Base-by-base conservation (phyloP, 2,329 filamentous ascomycete genomes). In the Fusarium cicatricum region DNA sequence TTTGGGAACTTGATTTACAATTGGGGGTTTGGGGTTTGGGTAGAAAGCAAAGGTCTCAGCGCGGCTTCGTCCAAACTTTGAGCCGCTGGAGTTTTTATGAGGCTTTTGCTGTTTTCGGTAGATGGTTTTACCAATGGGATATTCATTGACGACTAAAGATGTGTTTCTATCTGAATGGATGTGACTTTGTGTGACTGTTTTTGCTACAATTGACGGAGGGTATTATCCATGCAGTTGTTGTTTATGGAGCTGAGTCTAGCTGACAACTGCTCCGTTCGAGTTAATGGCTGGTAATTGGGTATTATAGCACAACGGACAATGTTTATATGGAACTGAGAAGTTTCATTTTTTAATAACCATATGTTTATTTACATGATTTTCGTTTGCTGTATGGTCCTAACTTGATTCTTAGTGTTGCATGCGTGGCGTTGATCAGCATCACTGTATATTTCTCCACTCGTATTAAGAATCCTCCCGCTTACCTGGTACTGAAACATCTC, bases 21-120 rank as follows among this genome's bases (percentile, higher is more conserved):
- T 39, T 26, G 37, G 37, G 21, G 28, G 29, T 39, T 39, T 26
- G 37, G 37, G 21, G 28, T 40, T 6, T 60, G 47, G 41, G n/a
- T 62, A 62, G 58, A 62, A 56, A 62, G 58, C 58, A 58, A 62
- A 61, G 53, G 52, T 54, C 58, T 61, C 57, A 46, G 48, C 21
- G 47, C 47, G 52, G 58, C 43, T 14, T 43, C 52, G 43, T 61
- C 56, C 45, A 10, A 47, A 39, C 52, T 28, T 43, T 33, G 52
- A 44, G 40, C 48, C 44, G 47, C 47, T 45, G 58, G 58, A 62
- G 58, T 62, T 62, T 44, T 31, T 34, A 28, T 47, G 58, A 54
- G 58, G 41, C 53, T 62, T 61, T 58, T 62, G 53, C 58, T 62
- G 55, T 48, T 34, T 40, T 26, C 9, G 34, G 41, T 52, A 55